These are phyloP conservation scores for Cladorrhinum sp. DNA, from an alignment of 2,329 filamentous ascomycete species.

Conservation along the genomic window DNA sequence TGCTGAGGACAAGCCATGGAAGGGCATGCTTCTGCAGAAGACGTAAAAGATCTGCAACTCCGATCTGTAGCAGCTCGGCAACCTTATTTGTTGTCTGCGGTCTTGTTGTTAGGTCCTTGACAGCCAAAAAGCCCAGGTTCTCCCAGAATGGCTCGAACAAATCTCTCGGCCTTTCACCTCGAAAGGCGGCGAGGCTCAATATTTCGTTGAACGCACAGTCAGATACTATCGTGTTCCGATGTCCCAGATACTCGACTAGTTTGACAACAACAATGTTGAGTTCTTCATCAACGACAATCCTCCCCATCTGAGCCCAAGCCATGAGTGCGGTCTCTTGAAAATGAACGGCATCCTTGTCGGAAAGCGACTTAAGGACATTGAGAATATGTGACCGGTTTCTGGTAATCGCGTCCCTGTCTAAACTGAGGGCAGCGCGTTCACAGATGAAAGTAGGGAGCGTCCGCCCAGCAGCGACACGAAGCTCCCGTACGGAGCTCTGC, in stretches of 20 bases:
- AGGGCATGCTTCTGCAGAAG: constrained; percentile 77
- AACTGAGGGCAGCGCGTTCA: constrained; percentile 38
- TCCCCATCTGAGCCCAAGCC: constrained; percentile 80
- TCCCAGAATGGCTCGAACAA: constrained; percentile 88
- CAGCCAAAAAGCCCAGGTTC: constrained; percentile 74
- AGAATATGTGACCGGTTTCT: constrained; percentile 70
- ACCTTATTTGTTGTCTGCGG: constrained; percentile 81
- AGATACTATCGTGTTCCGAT: constrained; percentile 74
- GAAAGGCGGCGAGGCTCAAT: constrained; percentile 65
- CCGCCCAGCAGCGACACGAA: constrained; percentile 76
- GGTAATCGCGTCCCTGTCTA: constrained; percentile 44
- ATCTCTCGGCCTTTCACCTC: constrained; percentile 59
- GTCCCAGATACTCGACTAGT: constrained; percentile 82
- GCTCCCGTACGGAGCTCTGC: constrained; percentile 78
- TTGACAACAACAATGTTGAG: constrained; percentile 81
- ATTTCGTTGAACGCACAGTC: constrained; percentile 82
- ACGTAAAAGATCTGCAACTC: constrained; percentile 69
- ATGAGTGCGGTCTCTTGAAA: constrained; percentile 82
- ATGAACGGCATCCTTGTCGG: constrained; percentile 63
- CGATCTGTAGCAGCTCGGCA: constrained; percentile 76
- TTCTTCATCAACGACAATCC: constrained; percentile 74
- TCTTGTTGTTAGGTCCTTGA: constrained; percentile 74
- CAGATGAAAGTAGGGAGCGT: constrained; percentile 53
- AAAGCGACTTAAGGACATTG: constrained; percentile 68
- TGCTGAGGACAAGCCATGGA: constrained; percentile 79